Evolutionary conservation across 2,329 filamentous ascomycete genomes (phyloP), one percentile per base, ranked within the genome.

Genomic region (Endoconidiophora laricicola): DNA sequence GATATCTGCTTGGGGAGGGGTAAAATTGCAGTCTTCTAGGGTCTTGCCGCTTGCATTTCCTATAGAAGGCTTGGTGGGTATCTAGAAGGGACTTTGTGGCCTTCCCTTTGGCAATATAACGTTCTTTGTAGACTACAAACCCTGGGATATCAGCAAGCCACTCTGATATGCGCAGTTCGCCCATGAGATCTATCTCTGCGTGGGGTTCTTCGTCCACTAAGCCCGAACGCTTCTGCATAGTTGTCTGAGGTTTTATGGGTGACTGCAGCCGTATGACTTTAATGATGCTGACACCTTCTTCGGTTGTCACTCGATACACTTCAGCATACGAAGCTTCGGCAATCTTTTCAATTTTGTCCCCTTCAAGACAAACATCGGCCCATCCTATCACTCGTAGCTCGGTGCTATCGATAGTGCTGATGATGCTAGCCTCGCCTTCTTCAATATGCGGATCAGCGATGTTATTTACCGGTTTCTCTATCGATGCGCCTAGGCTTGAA

Each of bases 301-400:
- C 65, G 57, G 78, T 80, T 44, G 66, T 73, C 55, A 81, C 69
- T 7, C 76, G 74, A 56, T 80, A 81, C 7, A 81, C 76, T 58
- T 81, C 78, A 4, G 78, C 76, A 56, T 74, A 81, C 2, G 78
- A 81, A 4, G 78, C 77, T 59, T 81, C 78, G 7, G 78, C 77
- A 46, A 81, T 81, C 61, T 81, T 81, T 41, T 69, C 67, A 45
- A 81, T 75, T 36, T 62, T 61, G 57, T 74, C 70, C 14, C 66
- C 69, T 0, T 66, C 62, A 0, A 72, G 70, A 45, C 76, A 76
- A 26, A 81, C 66, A 48, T 79, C 74, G 26, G 68, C 61, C 77
- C 78, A 81, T 1, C 67, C 66, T 39, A 78, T 61, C 4, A 69
- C 57, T 3, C 69, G 66, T 14, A 74, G 60, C 29, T 50, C 46